Evolutionary conservation across 2,329 filamentous ascomycete genomes (phyloP).

Genomic region (Zasmidium angulare): DNA sequence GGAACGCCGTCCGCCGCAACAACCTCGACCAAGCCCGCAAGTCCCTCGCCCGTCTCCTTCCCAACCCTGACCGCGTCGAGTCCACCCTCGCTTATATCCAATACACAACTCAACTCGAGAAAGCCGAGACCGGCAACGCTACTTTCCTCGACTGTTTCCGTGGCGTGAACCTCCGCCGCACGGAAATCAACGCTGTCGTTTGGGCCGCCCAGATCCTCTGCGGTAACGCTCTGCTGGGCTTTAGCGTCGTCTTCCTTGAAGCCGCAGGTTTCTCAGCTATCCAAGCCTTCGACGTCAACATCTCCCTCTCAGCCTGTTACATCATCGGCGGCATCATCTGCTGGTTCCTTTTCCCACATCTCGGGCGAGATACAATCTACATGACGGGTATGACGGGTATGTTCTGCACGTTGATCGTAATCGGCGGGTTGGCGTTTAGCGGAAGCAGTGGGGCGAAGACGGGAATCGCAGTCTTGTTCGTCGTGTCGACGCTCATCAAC

Average conservation of each 20-base stretch:
- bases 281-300: conserved; percentile 25
- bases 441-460: conserved; percentile 37
- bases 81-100: conserved; percentile 34
- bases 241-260: background rate
- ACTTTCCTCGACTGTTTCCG: conserved; percentile 38
- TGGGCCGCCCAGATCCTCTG: conserved; percentile 16
- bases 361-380: conserved; percentile 38
- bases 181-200: conserved; percentile 38
- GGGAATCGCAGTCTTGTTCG: too few species aligned
- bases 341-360: conserved; percentile 32
- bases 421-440: conserved; percentile 24
- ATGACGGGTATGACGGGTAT: conserved; percentile 23
- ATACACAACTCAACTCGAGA: conserved; percentile 30
- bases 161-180: conserved; percentile 39
- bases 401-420: conserved; percentile 29
- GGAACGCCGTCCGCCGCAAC: conserved; percentile 32
- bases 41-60: background rate
- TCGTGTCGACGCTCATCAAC: conserved; percentile 20
- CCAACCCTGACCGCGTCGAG: background rate
- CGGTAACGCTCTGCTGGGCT: conserved; percentile 20
- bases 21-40: background rate
- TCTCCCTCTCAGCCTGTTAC: conserved; percentile 22
- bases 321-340: conserved; percentile 32
- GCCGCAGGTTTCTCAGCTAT: conserved; percentile 29
- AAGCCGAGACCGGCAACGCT: conserved; percentile 36